A percentile compares a stretch with the other conserved stretches of the same genome.
Conservation (phyloP, 768 basidiomycete genomes). For the Hirschioporus abietinus region DNA sequence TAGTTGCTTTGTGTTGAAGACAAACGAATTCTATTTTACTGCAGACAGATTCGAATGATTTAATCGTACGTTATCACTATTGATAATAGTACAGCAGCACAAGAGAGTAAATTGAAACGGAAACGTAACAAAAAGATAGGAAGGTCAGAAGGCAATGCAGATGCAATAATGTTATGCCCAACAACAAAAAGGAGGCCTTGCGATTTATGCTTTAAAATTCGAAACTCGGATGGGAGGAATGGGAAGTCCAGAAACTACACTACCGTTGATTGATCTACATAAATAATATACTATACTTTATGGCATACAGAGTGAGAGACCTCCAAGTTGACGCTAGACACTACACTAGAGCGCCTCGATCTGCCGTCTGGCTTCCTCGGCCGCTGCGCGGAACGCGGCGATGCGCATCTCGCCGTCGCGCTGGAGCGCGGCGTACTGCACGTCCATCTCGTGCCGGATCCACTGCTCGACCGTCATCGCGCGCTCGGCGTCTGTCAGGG, state of each 20-base stretch:
- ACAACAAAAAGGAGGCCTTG: background rate
- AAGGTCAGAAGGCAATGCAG: background rate
- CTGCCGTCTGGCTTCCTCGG: slow-evolving; percentile 28
- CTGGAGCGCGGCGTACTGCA: slow-evolving; percentile 57
- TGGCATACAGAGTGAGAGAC: no score
- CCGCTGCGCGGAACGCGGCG: slow-evolving; percentile 39
- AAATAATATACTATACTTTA: no score
- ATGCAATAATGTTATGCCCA: background rate
- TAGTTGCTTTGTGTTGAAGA: background rate
- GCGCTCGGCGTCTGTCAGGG: slow-evolving; percentile 60
- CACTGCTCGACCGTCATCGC: slow-evolving; percentile 82
- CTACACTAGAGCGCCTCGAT: slow-evolving; percentile 30
- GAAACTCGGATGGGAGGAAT: background rate
- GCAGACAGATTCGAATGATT: no score
- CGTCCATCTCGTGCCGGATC: slow-evolving; percentile 69
- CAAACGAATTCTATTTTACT: no score
- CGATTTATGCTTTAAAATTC: background rate
- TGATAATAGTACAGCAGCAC: no score
- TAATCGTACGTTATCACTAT: no score
- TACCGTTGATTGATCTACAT: no score
- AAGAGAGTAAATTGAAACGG: no score
- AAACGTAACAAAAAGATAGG: background rate
- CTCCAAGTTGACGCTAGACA: no score
- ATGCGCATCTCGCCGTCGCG: slow-evolving; percentile 48
- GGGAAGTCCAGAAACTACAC: background rate